Evolutionary conservation across 1,284 basidiomycete species (phyloP).

Genomic region (Butyriboletus appendiculatus): DNA sequence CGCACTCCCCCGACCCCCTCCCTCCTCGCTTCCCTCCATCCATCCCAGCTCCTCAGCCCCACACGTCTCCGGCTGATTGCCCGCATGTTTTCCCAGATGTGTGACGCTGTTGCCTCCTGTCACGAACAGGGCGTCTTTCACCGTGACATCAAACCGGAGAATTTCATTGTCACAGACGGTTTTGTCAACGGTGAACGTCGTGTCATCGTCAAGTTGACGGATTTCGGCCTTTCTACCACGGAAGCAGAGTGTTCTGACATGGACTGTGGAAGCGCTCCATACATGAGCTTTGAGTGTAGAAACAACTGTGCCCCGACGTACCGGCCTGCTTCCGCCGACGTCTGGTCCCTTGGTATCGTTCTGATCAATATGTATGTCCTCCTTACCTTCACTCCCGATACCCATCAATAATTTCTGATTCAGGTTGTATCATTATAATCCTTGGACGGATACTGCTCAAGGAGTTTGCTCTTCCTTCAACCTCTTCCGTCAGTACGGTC

Average conservation of each 20-base stretch:
- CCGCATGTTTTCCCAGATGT: slow-evolving; percentile 98
- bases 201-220: slow-evolving; percentile 90
- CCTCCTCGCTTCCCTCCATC: slow-evolving; percentile 86
- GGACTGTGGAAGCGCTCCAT: slow-evolving; percentile 98
- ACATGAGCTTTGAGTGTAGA: slow-evolving; percentile 99
- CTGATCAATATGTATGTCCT: slow-evolving; percentile 89
- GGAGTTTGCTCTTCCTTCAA: slow-evolving; percentile 82
- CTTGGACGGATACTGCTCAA: slow-evolving; percentile 92
- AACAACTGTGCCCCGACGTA: slow-evolving; percentile 96
- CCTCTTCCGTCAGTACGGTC: slow-evolving; percentile 77
- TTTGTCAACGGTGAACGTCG: slow-evolving; percentile 66
- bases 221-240: slow-evolving; percentile 94
- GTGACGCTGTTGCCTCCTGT: slow-evolving; percentile 95
- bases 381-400: neutral
- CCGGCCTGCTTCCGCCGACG: slow-evolving; percentile 92
- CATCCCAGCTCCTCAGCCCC: slow-evolving; percentile 81
- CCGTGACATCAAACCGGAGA: slow-evolving; percentile 98
- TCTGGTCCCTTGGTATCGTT: slow-evolving; percentile 98
- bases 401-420: slow-evolving; percentile 9
- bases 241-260: slow-evolving; percentile 91
- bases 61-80: slow-evolving; percentile 90
- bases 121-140: slow-evolving; percentile 93
- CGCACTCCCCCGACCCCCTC: slow-evolving; percentile 93
- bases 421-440: slow-evolving; percentile 97
- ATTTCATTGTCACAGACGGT: slow-evolving; percentile 90